Percentiles rank a stretch among this genome's conserved stretches.
These are phyloP conservation scores for Pleurotus salmoneostramineus DNA, from an alignment of 768 basidiomycete species.

Conservation along the genomic window DNA sequence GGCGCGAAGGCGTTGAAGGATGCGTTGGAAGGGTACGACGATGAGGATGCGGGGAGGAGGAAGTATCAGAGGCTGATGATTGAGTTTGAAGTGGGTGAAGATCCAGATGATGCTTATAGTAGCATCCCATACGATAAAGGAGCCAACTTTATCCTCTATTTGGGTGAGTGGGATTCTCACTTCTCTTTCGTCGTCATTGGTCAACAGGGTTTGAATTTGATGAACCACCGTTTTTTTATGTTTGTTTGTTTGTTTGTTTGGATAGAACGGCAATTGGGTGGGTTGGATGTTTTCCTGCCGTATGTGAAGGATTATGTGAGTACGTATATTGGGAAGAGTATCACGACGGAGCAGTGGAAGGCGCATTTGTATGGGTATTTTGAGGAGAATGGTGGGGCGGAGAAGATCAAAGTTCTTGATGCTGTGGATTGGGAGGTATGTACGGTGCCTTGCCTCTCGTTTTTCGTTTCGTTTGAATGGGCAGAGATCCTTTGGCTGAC, in stretches of 20 bases:
- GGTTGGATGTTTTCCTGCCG: conserved; percentile 78
- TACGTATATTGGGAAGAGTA: conserved; percentile 79
- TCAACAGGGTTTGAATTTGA: no score
- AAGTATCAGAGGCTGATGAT: conserved; percentile 81
- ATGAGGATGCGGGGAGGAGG: no score
- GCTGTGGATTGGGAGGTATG: conserved; percentile 82
- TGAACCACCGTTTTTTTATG: no score
- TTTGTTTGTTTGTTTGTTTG: no score
- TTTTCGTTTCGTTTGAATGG: no score
- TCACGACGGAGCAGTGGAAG: conserved; percentile 84
- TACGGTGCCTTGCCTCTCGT: conserved; percentile 36
- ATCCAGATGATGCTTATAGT: conserved; percentile 75
- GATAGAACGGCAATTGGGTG: conserved; percentile 71
- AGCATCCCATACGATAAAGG: conserved; percentile 87
- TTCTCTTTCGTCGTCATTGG: no score
- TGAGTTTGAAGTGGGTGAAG: conserved; percentile 67
- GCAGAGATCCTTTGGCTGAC: neutral
- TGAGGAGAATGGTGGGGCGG: conserved; percentile 47
- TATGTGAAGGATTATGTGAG: conserved; percentile 81
- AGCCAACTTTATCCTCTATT: conserved; percentile 79
- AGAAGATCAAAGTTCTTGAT: conserved; percentile 64
- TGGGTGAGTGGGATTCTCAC: conserved; percentile 52
- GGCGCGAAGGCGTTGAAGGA: conserved; percentile 72
- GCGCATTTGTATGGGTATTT: conserved; percentile 73
- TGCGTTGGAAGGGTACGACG: conserved; percentile 62